Conservation (phyloP, 805 yeast genomes). For the Wickerhamiella sorbophila region DNA sequence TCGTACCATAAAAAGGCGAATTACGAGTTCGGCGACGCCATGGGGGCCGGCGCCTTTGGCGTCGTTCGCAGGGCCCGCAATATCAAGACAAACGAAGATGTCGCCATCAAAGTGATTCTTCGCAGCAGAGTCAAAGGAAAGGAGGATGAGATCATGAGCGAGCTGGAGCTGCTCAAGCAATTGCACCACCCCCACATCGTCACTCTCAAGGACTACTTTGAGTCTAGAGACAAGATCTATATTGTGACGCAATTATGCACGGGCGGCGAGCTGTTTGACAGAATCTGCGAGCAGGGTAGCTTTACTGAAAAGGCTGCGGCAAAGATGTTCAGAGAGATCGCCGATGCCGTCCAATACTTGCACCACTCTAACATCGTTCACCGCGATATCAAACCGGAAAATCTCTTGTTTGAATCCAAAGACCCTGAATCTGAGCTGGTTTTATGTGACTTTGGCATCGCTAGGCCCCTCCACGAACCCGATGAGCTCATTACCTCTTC, state of each 20-base stretch:
- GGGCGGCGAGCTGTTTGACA: slow-evolving; percentile 89
- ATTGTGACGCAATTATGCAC: slow-evolving; percentile 89
- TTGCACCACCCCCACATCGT: slow-evolving; percentile 77
- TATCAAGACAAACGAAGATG: slow-evolving; percentile 43
- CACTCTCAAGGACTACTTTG: slow-evolving; percentile 86
- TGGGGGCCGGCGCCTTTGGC: slow-evolving; percentile 95
- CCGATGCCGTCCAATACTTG: slow-evolving; percentile 65
- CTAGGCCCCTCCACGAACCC: slow-evolving; percentile 50
- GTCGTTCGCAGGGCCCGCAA: slow-evolving; percentile 66
- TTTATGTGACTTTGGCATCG: slow-evolving; percentile 92
- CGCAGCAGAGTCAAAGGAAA: slow-evolving; percentile 74
- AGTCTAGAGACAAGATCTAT: slow-evolving; percentile 79
- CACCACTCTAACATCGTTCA: slow-evolving; percentile 74
- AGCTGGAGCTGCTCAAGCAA: slow-evolving; percentile 51
- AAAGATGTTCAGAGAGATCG: slow-evolving; percentile 52
- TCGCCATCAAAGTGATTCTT: slow-evolving; percentile 78
- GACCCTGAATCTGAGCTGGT: slow-evolving; percentile 60
- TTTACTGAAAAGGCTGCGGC: slow-evolving; percentile 87
- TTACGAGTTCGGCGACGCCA: slow-evolving; percentile 65
- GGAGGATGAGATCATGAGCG: slow-evolving; percentile 65
- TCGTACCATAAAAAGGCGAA: slow-evolving; percentile 50
- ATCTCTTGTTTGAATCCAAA: slow-evolving; percentile 54
- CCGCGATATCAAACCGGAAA: slow-evolving; percentile 90
- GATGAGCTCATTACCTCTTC: slow-evolving; percentile 51
- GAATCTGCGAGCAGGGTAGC: slow-evolving; percentile 65